These are phyloP conservation scores for Arachis hypogaea DNA, from an alignment of 306 rosid genomes.

Conservation along the genomic window DNA sequence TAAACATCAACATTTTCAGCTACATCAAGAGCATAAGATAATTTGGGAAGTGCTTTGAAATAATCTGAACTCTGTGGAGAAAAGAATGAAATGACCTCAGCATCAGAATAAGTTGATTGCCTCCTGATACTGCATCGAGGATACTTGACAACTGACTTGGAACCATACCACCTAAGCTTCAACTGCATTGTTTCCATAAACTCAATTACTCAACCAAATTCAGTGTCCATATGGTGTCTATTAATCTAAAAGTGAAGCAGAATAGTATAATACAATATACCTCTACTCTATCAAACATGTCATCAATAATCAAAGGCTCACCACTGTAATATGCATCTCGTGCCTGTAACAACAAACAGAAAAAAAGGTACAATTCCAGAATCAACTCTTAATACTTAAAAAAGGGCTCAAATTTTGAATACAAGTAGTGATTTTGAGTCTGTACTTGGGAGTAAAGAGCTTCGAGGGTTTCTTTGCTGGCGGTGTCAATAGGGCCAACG, in stretches of 20 bases:
- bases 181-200: conserved; percentile 62
- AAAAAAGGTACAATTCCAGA: background rate
- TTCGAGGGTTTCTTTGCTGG: conserved; percentile 86
- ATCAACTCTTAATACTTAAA: background rate
- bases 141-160: conserved; percentile 82
- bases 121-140: conserved; percentile 92
- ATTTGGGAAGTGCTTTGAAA: background rate
- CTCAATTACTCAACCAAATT: background rate
- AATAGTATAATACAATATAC: conserved; percentile 35
- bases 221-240: background rate
- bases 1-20: background rate
- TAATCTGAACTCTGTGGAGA: conserved; percentile 30
- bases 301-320: conserved; percentile 88
- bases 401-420: background rate
- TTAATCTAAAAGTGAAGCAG: background rate
- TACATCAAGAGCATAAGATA: background rate
- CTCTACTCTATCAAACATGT: conserved; percentile 95
- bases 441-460: conserved; percentile 79
- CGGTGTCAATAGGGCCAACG: conserved; percentile 89
- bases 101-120: conserved; percentile 90
- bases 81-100: conserved; percentile 70
- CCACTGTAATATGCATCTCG: conserved; percentile 92
- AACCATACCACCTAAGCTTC: conserved; percentile 88
- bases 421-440: too few species aligned
- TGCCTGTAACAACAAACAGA: conserved; percentile 53